Conservation (phyloP, 441 rosid genomes). For the Populus hybrid region DNA sequence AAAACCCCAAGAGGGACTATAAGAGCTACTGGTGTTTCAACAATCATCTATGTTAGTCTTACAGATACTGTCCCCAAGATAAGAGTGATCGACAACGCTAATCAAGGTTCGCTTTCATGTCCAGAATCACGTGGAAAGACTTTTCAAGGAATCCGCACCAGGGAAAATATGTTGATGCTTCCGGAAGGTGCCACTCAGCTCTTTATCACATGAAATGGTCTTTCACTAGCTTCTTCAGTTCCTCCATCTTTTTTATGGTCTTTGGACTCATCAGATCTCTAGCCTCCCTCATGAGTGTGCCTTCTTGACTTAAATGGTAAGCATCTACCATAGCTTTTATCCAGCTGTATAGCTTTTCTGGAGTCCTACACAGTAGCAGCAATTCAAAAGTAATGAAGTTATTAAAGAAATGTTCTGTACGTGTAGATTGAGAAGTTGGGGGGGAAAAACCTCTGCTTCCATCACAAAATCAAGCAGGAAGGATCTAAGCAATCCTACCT, state of each 20-base stretch:
- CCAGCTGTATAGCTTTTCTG: conserved; percentile 67
- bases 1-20: too few relatives aligned
- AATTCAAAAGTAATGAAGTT: not conserved
- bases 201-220: conserved; percentile 69
- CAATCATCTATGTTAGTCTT: not conserved
- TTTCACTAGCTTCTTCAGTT: conserved; percentile 58
- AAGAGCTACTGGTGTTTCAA: not conserved
- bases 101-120: not conserved
- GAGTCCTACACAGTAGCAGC: conserved; percentile 52
- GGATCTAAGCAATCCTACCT: not conserved
- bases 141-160: too few relatives aligned
- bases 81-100: not conserved
- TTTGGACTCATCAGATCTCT: conserved; percentile 81
- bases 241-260: conserved; percentile 59
- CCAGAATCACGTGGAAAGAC: too few relatives aligned
- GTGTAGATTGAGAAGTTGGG: not conserved
- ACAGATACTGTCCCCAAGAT: too few relatives aligned
- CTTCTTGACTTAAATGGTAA: conserved; percentile 63
- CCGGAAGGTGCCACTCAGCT: too few relatives aligned
- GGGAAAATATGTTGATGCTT: too few relatives aligned
- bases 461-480: not conserved
- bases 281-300: conserved; percentile 77
- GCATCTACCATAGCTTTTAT: conserved; percentile 68
- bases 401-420: not conserved
- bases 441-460: not conserved